These are phyloP conservation scores for Elsinoe ampelina DNA, from an alignment of 2,329 filamentous ascomycete genomes.

Conservation along the genomic window DNA sequence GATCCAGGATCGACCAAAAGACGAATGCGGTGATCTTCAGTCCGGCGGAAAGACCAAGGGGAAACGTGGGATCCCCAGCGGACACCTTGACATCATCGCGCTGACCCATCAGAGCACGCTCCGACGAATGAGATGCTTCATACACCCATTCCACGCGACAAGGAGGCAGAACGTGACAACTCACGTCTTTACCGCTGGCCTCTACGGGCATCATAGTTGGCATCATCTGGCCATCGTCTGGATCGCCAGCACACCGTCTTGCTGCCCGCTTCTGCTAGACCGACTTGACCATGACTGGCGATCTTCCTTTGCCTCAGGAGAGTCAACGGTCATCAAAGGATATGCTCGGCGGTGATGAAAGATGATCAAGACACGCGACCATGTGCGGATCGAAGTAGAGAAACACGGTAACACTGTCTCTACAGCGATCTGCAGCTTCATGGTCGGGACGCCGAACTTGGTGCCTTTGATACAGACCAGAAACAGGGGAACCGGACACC, in stretches of 20 bases:
- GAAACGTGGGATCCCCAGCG: not conserved
- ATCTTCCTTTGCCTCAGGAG: not conserved
- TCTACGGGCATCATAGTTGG: not conserved
- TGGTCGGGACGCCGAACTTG: too few species aligned
- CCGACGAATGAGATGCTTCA: not conserved
- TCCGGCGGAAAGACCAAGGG: not conserved
- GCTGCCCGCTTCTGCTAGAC: not conserved
- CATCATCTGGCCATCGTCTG: not conserved
- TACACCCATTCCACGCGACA: not conserved
- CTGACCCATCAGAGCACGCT: not conserved
- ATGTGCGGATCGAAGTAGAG: too few species aligned
- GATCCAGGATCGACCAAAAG: not conserved
- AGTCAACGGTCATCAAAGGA: not conserved
- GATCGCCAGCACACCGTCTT: slow-evolving; percentile 1
- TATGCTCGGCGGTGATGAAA: not conserved
- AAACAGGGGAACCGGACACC: too few species aligned
- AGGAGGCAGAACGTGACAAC: not conserved
- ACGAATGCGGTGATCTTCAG: not conserved
- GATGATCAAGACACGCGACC: not conserved
- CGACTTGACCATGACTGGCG: not conserved
- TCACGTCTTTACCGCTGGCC: not conserved
- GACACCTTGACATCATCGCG: not conserved
- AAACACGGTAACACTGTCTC: too few species aligned
- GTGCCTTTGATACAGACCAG: too few species aligned
- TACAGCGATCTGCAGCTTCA: too few species aligned